Evolutionary conservation across 805 yeast genomes (phyloP).

Genomic region (Candida taoyuanica): DNA sequence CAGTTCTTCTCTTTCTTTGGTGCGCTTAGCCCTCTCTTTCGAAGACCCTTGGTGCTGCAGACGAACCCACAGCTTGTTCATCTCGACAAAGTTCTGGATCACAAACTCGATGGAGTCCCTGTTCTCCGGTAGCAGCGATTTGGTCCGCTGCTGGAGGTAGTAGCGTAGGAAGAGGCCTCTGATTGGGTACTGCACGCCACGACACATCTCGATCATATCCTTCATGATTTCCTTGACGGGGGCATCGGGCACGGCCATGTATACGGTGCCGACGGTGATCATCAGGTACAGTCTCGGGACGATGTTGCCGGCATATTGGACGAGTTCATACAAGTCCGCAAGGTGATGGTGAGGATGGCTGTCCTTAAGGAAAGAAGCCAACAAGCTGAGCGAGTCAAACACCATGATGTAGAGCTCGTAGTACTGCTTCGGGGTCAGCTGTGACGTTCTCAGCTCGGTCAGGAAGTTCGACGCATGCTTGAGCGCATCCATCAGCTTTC

Average conservation of each 20-base stretch:
- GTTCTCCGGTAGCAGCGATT: slow-evolving; percentile 39
- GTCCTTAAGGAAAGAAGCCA: slow-evolving; percentile 61
- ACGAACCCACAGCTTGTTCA: slow-evolving; percentile 98
- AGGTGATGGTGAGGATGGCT: slow-evolving; percentile 68
- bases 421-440: slow-evolving; percentile 82
- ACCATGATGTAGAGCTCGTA: slow-evolving; percentile 84
- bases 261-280: slow-evolving; percentile 93
- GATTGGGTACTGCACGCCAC: slow-evolving; percentile 94
- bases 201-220: slow-evolving; percentile 96
- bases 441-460: slow-evolving; percentile 73
- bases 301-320: slow-evolving; percentile 92
- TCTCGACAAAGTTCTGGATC: slow-evolving; percentile 85
- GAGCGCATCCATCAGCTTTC: slow-evolving; percentile 78
- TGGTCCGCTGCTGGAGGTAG: slow-evolving; percentile 79
- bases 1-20: slow-evolving; percentile 78
- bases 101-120: slow-evolving; percentile 74
- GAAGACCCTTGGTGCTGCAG: slow-evolving; percentile 94
- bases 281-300: slow-evolving; percentile 88
- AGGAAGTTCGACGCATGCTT: slow-evolving; percentile 82
- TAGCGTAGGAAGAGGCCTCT: slow-evolving; percentile 88
- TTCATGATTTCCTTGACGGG: slow-evolving; percentile 84
- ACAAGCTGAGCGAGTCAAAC: slow-evolving; percentile 72
- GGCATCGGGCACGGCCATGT: slow-evolving; percentile 70
- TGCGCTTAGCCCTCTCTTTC: slow-evolving; percentile 69
- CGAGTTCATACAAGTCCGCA: slow-evolving; percentile 89